Conservation (phyloP, 805 yeast species). For the Starmerella vitae region DNA sequence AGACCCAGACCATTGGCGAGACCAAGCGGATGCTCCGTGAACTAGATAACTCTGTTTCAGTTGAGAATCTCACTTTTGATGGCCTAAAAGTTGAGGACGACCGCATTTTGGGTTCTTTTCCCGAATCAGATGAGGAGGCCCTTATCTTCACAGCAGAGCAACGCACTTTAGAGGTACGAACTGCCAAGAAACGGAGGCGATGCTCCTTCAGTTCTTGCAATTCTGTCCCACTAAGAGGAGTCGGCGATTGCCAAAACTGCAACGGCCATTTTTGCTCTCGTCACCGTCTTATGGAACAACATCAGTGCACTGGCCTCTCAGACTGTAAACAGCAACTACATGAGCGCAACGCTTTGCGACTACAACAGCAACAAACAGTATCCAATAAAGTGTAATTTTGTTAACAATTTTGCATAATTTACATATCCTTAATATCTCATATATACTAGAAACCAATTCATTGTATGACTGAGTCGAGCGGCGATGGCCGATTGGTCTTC, state of each 20-base stretch:
- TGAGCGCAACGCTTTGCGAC: slow-evolving; percentile 69
- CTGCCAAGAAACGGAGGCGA: slow-evolving; percentile 32
- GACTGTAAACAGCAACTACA: slow-evolving; percentile 71
- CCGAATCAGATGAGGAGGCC: slow-evolving; percentile 23
- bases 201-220: slow-evolving; percentile 47
- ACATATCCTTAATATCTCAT: not conserved
- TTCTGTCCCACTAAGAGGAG: slow-evolving; percentile 46
- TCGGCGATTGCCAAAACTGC: slow-evolving; percentile 78
- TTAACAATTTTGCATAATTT: not conserved
- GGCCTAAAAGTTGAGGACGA: slow-evolving; percentile 25
- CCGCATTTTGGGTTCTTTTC: slow-evolving; percentile 23
- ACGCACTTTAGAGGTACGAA: slow-evolving; percentile 22
- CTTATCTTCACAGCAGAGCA: slow-evolving; percentile 22
- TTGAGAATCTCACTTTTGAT: slow-evolving; percentile 22
- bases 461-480: no score
- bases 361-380: slow-evolving; percentile 75
- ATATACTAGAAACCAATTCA: no score
- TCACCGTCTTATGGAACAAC: slow-evolving; percentile 78
- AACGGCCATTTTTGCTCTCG: slow-evolving; percentile 75
- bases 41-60: slow-evolving; percentile 23
- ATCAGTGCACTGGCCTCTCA: slow-evolving; percentile 62
- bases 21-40: slow-evolving; percentile 25
- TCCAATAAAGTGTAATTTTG: slow-evolving; percentile 44
- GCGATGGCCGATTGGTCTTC: no score
- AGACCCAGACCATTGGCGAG: slow-evolving; percentile 25